Conservation (phyloP, 306 rosid genomes). For the Clitoria ternatea region DNA sequence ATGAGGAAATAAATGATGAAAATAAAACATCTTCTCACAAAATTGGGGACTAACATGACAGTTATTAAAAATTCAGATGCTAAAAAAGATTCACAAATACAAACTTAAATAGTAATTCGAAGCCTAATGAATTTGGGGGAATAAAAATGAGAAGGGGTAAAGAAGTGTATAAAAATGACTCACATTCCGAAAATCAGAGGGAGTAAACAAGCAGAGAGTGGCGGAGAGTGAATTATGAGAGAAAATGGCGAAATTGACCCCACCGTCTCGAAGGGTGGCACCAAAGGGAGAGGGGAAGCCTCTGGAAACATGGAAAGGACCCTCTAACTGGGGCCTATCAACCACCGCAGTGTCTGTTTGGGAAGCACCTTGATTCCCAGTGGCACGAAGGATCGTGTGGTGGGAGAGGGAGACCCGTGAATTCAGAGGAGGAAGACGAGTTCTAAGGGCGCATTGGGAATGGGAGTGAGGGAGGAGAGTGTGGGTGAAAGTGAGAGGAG, state of each 20-base stretch:
- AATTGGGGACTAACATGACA: no score
- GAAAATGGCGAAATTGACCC: slow-evolving; percentile 73
- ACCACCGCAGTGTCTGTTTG: slow-evolving; percentile 30
- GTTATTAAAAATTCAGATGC: no score
- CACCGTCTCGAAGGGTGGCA: slow-evolving; percentile 56
- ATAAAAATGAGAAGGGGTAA: neutral
- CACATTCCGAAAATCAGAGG: slow-evolving; percentile 60
- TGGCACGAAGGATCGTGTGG: no score
- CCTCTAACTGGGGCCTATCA: slow-evolving; percentile 25
- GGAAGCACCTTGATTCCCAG: neutral
- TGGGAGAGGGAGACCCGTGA: no score
- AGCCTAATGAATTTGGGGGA: no score
- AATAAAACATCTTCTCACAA: no score
- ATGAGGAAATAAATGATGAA: no score
- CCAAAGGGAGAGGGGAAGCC: slow-evolving; percentile 70
- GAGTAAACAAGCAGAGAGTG: slow-evolving; percentile 66
- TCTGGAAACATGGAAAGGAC: slow-evolving; percentile 42
- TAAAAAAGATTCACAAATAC: no score
- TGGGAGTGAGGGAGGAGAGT: slow-evolving; percentile 7
- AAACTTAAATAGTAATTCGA: no score
- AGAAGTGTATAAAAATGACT: no score
- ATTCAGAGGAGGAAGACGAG: no score
- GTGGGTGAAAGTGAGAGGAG: neutral
- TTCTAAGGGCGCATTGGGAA: neutral
- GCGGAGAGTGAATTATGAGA: slow-evolving; percentile 62